Evolutionary conservation across 1,284 basidiomycete species (phyloP).

Genomic region (Trametes polyzona): DNA sequence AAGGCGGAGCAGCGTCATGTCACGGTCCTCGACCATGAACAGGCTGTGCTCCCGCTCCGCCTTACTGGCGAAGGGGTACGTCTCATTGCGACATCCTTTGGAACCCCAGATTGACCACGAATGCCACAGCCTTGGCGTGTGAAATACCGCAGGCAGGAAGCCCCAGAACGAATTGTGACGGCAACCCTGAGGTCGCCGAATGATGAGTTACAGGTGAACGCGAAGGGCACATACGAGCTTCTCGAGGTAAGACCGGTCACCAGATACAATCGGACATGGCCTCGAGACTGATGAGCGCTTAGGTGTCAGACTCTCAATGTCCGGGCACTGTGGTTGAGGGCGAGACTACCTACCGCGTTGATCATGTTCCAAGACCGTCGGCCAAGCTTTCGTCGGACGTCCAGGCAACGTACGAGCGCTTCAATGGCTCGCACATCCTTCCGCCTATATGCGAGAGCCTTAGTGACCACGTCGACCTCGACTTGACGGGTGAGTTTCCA

Average conservation of each 20-base stretch:
- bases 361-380: constrained; percentile 76
- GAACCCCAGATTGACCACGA: neutral
- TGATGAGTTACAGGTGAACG: constrained; percentile 67
- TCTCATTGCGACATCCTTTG: constrained; percentile 10
- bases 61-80: constrained; percentile 87
- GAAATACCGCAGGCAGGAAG: constrained; percentile 66
- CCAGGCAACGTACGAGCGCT: constrained; percentile 54
- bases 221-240: constrained; percentile 81
- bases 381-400: constrained; percentile 62
- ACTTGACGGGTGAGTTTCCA: constrained; percentile 62
- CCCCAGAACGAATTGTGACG: constrained; percentile 48
- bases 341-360: constrained; percentile 70
- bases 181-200: constrained; percentile 67
- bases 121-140: constrained; percentile 79
- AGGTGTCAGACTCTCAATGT: constrained; percentile 86
- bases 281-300: neutral
- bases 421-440: constrained; percentile 73
- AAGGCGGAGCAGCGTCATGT: constrained; percentile 57
- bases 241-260: constrained; percentile 52
- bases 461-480: constrained; percentile 80
- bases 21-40: constrained; percentile 79
- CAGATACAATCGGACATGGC: neutral
- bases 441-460: constrained; percentile 81
- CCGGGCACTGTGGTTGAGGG: constrained; percentile 70
- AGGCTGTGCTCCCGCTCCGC: constrained; percentile 74